Evolutionary conservation across 495 filamentous ascomycete species (phyloP), one percentile per base, ranked within the genome.

Genomic region (Hypomontagnella monticulosa): DNA sequence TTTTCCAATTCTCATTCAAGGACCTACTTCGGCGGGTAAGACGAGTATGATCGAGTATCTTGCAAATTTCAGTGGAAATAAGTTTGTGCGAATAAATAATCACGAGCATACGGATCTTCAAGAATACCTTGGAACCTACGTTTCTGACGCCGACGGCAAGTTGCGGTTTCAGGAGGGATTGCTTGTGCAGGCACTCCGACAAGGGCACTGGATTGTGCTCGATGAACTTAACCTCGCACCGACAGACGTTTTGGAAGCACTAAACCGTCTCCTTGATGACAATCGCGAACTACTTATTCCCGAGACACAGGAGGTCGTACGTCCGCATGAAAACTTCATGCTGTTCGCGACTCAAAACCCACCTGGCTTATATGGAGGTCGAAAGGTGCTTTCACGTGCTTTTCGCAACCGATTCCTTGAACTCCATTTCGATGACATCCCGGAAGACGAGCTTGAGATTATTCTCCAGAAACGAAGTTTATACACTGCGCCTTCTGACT

Each of bases 341-440:
- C 83, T 99, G 0, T 99, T 98, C 67, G 96, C 96, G n/a, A 99
- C 96, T 0, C 96, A 99, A 69, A 99, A 99, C 66, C 96, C 96
- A 2, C 90, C 96, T 14, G 96, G 96, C 18, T 78, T 98, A 4
- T 99, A 99, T 72, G 96, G 96, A 59, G 96, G 96, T 16, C 83
- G 96, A 61, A 99, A 99, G 71, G 85, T 90, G 4, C 80, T 99
- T 3, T 97, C 94, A 10, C 87, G 96, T 6, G 96, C 96, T 1
- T 98, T 99, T 76, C 86, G 95, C 55, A 99, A 98, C 75, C 86
- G 96, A 67, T 99, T 99, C 75, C 85, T 99, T 12, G 96, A 99
- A 72, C 81, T 99, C 4, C 96, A 99, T 73, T 98, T 97, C 61
- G 95, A 97, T 65, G 96, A 99, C 68, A 99, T 99, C 30, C 96